A percentile compares a stretch with the other conserved stretches of the same genome.
Evolutionary conservation across 1,139 yeast species (phyloP).

Genomic region (Tardiomyces digboiensis): DNA sequence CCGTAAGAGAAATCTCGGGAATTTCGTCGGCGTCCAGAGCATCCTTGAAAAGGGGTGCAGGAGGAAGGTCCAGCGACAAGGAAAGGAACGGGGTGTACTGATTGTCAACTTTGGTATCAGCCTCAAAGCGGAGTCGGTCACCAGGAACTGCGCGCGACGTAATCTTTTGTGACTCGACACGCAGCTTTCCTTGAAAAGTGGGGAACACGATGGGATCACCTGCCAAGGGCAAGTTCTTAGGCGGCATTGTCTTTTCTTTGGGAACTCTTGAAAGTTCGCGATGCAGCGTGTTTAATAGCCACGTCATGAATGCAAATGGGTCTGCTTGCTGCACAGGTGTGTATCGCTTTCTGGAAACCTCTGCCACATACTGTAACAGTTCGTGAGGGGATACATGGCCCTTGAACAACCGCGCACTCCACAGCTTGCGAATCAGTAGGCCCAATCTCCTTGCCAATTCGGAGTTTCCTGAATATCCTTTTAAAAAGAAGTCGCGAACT

Average conservation of each 20-base stretch:
- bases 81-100: conserved; percentile 44
- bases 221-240: background rate
- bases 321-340: conserved; percentile 31
- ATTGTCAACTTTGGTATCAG: conserved; percentile 8
- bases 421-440: conserved; percentile 45
- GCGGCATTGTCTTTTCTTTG: background rate
- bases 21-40: conserved; percentile 33
- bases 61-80: conserved; percentile 50
- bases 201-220: conserved; percentile 15
- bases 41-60: conserved; percentile 43
- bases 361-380: conserved; percentile 40
- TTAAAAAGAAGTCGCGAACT: conserved; percentile 43
- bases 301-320: conserved; percentile 48
- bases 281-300: conserved; percentile 47
- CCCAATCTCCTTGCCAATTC: conserved; percentile 29
- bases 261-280: conserved; percentile 14
- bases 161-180: conserved; percentile 26
- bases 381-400: conserved; percentile 63
- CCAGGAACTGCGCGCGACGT: conserved; percentile 16
- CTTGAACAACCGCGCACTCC: conserved; percentile 53
- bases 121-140: conserved; percentile 21
- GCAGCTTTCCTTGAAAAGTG: conserved; percentile 46
- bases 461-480: conserved; percentile 14
- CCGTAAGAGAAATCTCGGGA: conserved; percentile 43
- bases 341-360: conserved; percentile 35